These are phyloP conservation scores for Delphinella strobiligena DNA, from an alignment of 2,329 filamentous ascomycete genomes.

Conservation along the genomic window DNA sequence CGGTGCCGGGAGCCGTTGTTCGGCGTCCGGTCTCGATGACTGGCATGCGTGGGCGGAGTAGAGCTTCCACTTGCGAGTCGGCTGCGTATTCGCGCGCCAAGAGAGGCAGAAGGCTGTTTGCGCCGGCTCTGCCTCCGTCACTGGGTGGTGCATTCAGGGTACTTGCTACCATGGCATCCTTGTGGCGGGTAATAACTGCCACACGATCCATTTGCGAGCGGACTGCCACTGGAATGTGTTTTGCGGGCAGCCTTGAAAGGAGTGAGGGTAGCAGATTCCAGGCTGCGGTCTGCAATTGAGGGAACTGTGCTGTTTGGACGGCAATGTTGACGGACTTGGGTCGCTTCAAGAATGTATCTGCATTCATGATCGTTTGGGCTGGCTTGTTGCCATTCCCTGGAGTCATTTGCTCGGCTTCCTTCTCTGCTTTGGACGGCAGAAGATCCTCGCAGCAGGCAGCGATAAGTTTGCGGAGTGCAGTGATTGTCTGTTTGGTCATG, in stretches of 20 bases:
- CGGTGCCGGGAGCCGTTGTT: conserved; percentile 2
- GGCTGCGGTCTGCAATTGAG: conserved; percentile 45
- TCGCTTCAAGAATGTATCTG: conserved; percentile 56
- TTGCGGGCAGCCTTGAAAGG: conserved; percentile 52
- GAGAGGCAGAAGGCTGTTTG: conserved; percentile 61
- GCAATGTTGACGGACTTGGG: conserved; percentile 17
- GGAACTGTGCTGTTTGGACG: conserved; percentile 18
- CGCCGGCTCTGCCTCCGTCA: conserved; percentile 35
- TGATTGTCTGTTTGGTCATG: conserved; percentile 53
- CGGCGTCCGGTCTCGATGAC: conserved; percentile 20
- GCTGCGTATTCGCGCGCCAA: conserved; percentile 55
- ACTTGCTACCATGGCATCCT: conserved; percentile 66
- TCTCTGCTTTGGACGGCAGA: conserved; percentile 29
- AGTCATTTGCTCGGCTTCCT: conserved; percentile 19
- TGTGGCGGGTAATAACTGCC: conserved; percentile 58
- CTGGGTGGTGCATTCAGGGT: conserved; percentile 62
- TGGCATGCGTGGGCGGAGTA: conserved; percentile 44
- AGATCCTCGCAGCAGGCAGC: conserved; percentile 65
- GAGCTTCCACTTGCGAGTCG: conserved; percentile 56
- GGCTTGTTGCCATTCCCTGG: conserved; percentile 20
- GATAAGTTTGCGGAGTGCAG: conserved; percentile 50
- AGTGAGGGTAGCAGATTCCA: conserved; percentile 47
- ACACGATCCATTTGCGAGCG: conserved; percentile 71
- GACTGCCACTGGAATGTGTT: conserved; percentile 55
- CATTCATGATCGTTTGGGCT: conserved; percentile 42